Evolutionary conservation across 2,329 filamentous ascomycete genomes (phyloP), one percentile per base, ranked within the genome.

Genomic region (Zopfia rhizophila): DNA sequence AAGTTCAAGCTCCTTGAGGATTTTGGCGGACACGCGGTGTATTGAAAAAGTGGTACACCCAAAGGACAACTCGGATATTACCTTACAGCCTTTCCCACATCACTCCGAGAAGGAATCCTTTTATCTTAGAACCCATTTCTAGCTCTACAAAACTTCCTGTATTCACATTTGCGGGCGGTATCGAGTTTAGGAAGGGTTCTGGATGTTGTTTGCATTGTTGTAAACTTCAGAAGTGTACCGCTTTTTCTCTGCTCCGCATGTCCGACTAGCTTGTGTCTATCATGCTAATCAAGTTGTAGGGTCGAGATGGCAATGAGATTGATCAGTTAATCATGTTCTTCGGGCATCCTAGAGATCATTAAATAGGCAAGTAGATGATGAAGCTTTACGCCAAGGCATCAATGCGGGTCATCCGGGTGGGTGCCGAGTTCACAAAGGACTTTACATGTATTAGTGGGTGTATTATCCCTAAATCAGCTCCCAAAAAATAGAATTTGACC

Each of bases 291-390:
- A 19, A 23, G 3, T 8, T 45, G 27, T 30, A 65, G 61, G 18
- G 61, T 60, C 22, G 60, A 66, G 47, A 31, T 66, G 45, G 63
- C 60, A 13, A 72, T 76, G 72, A 58, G 72, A 37, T 45, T 72
- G 37, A 66, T 76, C 38, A 72, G 60, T 43, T 74, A 61, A 56
- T 31, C 36, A 27, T 19, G 8, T 32, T 10, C 7, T 14, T 10
- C 8, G 10, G 8, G 29, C 10, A 16, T 8, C 7, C 10, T 32
- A 32, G 14, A 32, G 24, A 8, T 27, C 24, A 27, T 8, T n/a
- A 27, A 8, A n/a, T 8, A 27, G 24, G 24, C 24, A n/a, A 8
- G n/a, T 27, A 8, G n/a, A 27, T 27, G 8, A 27, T 8, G n/a
- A 36, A 31, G 14, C 19, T n/a, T 19, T 11, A 30, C 13, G 7